Conservation (phyloP, 768 basidiomycete species). For the Termitomyces sp. region DNA sequence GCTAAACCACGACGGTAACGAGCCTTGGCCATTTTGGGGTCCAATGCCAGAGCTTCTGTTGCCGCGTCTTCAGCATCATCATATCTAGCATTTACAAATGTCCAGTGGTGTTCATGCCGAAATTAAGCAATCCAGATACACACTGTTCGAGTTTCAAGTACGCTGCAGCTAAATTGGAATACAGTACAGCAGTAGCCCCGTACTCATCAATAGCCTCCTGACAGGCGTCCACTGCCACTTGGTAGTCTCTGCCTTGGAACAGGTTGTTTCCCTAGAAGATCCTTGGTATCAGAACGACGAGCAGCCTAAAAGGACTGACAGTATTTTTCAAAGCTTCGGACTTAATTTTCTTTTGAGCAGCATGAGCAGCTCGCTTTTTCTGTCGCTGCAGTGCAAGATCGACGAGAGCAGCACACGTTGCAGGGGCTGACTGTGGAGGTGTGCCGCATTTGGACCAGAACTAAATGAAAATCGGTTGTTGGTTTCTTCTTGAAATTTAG, state of each 20-base stretch:
- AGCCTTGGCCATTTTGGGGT: constrained; percentile 29
- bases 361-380: constrained; percentile 5
- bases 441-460: neutral
- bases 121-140: neutral
- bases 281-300: neutral
- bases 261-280: constrained; percentile 24
- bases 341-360: neutral
- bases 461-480: neutral
- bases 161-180: constrained; percentile 29
- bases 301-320: neutral
- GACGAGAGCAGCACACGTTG: constrained; percentile 5
- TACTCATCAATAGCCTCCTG: constrained; percentile 21
- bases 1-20: constrained; percentile 34
- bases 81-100: constrained; percentile 20
- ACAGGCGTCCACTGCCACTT: constrained; percentile 23
- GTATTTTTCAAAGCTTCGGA: constrained; percentile 6
- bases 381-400: constrained; percentile 2
- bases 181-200: constrained; percentile 26
- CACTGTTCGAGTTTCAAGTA: constrained; percentile 31
- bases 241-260: constrained; percentile 25
- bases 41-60: constrained; percentile 26
- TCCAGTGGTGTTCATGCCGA: neutral
- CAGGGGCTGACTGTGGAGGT: neutral
- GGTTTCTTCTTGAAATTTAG: neutral
- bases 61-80: constrained; percentile 33